Percentiles rank a stretch among this genome's conserved stretches.
Evolutionary conservation across 1,284 basidiomycete genomes (phyloP).

Genomic region (Cutaneotrichosporon curvatum): DNA sequence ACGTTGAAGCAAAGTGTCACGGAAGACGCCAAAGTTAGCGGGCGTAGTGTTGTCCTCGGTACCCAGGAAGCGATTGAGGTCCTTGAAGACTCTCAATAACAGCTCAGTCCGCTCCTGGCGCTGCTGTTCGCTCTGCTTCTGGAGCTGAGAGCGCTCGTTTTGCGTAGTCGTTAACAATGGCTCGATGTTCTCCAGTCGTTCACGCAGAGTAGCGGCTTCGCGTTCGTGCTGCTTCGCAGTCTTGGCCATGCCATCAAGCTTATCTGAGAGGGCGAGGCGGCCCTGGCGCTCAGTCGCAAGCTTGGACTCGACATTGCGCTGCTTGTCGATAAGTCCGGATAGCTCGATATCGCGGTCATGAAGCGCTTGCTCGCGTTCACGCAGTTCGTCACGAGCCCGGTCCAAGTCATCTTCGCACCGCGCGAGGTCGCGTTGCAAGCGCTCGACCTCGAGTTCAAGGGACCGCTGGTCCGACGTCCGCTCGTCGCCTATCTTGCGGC

Average conservation of each 20-base stretch:
- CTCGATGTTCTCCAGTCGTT: constrained; percentile 68
- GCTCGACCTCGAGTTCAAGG: constrained; percentile 82
- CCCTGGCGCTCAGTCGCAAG: constrained; percentile 77
- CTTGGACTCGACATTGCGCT: constrained; percentile 66
- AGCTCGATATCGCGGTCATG: constrained; percentile 63
- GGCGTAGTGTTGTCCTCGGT: constrained; percentile 52
- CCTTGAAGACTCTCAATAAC: constrained; percentile 84
- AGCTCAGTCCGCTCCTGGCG: constrained; percentile 87
- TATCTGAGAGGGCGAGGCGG: constrained; percentile 72
- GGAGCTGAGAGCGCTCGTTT: constrained; percentile 60
- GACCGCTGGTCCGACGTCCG: constrained; percentile 77
- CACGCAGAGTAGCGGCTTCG: constrained; percentile 56
- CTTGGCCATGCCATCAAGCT: constrained; percentile 64
- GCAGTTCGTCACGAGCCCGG: constrained; percentile 64
- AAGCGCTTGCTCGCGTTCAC: constrained; percentile 57
- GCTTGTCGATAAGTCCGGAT: constrained; percentile 67
- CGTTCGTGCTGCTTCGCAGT: constrained; percentile 59
- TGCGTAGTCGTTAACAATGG: constrained; percentile 76
- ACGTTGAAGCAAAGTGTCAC: constrained; percentile 79
- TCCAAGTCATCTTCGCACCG: constrained; percentile 72
- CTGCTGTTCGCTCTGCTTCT: constrained; percentile 79
- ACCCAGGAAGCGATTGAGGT: constrained; percentile 87
- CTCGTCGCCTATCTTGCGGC: constrained; percentile 66
- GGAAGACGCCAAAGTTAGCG: constrained; percentile 81
- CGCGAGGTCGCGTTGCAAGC: constrained; percentile 75